These are phyloP conservation scores for Golubevia pallescens DNA, from an alignment of 1,284 basidiomycete species.

Conservation along the genomic window DNA sequence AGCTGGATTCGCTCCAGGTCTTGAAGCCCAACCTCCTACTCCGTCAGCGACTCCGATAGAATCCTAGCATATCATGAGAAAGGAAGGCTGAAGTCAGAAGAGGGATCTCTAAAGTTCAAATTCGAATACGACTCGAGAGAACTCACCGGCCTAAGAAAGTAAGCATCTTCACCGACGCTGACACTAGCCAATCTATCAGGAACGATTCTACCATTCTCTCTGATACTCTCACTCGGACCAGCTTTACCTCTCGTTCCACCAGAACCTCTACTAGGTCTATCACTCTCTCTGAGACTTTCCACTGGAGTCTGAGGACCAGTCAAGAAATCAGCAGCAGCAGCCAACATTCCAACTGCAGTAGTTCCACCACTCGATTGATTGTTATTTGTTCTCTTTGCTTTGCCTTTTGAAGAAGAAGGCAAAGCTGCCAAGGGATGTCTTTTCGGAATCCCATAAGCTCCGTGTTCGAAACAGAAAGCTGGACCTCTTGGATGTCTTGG, in stretches of 20 bases:
- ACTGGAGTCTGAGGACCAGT: constrained; percentile 17
- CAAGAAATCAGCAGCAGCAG: constrained; percentile 44
- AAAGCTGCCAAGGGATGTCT: constrained; percentile 40
- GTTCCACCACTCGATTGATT: no score
- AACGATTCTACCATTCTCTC: constrained; percentile 50
- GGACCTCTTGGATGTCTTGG: background rate
- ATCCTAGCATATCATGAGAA: constrained; percentile 64
- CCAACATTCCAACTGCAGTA: constrained; percentile 7
- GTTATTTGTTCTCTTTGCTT: no score
- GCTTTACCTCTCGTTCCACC: constrained; percentile 18
- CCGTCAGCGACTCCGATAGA: constrained; percentile 87
- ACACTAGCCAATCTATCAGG: constrained; percentile 68
- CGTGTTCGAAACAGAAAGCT: constrained; percentile 20
- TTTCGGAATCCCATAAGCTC: constrained; percentile 67
- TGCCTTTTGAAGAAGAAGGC: constrained; percentile 5
- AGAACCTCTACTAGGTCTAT: constrained; percentile 5
- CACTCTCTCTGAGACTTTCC: background rate
- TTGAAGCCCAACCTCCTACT: constrained; percentile 82
- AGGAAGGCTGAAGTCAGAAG: background rate
- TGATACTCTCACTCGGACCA: constrained; percentile 26
- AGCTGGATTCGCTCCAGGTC: constrained; percentile 70
- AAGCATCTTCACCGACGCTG: constrained; percentile 83
- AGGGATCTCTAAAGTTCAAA: no score
- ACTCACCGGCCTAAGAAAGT: constrained; percentile 72
- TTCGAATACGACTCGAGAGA: no score